Percentiles rank a stretch among this genome's conserved stretches.
phyloP scores from a whole-genome alignment of 169 alveolate genomes.

The Plasmodium fragile region DNA sequence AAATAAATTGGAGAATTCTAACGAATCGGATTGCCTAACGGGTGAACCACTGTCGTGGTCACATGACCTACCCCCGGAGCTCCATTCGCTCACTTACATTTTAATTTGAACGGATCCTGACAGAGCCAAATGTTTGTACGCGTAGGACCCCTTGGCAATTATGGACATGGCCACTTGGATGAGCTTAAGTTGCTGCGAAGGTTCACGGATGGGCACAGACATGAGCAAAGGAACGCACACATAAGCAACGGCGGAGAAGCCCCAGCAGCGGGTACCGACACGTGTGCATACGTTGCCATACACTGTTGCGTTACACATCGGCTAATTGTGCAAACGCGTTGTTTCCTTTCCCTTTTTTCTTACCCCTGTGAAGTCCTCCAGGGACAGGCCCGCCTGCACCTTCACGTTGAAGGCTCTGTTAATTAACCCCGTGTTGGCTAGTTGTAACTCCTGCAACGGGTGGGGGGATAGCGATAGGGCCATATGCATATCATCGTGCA shows the following conservation, averaged over 20 bases:
- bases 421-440: neutral
- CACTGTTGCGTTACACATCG: conserved; percentile 10
- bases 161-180: conserved; percentile 77
- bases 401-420: conserved; percentile 27
- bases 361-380: conserved; percentile 50
- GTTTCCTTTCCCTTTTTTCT: neutral
- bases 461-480: neutral
- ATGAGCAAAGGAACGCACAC: neutral
- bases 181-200: conserved; percentile 79
- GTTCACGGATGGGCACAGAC: neutral
- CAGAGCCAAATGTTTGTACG: conserved; percentile 52
- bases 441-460: conserved; percentile 45
- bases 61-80: neutral
- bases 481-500: neutral
- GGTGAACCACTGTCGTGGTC: neutral
- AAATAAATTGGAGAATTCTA: neutral
- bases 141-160: conserved; percentile 72
- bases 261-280: conserved; percentile 69
- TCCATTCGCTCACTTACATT: conserved; percentile 17
- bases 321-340: neutral
- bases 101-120: conserved; percentile 65
- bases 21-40: neutral
- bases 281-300: conserved; percentile 46
- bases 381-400: conserved; percentile 24
- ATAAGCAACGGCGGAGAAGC: conserved; percentile 41